Conservation (phyloP, 148 eudicot species). For the Dianthus caryophyllus region DNA sequence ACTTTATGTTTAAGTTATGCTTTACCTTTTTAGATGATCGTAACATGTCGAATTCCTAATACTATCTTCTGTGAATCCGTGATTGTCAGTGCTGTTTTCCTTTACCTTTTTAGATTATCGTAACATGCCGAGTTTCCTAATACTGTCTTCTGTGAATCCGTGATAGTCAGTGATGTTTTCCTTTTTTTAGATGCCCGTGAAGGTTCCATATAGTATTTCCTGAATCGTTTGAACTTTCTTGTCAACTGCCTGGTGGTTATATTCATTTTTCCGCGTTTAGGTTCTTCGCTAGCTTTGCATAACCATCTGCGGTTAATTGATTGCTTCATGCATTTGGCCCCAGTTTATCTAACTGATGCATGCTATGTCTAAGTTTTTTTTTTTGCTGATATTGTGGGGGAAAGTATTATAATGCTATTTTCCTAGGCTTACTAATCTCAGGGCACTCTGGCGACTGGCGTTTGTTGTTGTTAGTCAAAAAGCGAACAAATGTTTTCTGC, state of each 20-base stretch:
- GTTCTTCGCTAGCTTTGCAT: neutral
- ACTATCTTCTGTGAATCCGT: neutral
- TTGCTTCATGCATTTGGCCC: neutral
- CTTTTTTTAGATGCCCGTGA: neutral
- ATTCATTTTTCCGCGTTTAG: neutral
- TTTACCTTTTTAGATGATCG: constrained; percentile 13
- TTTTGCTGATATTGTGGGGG: too few species aligned
- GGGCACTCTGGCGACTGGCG: too few species aligned
- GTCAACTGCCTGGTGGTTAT: neutral
- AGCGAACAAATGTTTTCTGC: too few species aligned
- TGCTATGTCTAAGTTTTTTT: too few species aligned
- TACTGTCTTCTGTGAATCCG: neutral
- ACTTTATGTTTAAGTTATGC: constrained; percentile 9
- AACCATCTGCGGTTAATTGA: neutral
- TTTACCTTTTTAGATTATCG: constrained; percentile 1
- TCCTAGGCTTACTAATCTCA: too few species aligned
- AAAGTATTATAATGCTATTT: too few species aligned
- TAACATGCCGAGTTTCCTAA: constrained; percentile 1
- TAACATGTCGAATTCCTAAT: constrained; percentile 1
- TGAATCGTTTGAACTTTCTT: constrained; percentile 4
- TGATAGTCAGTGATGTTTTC: constrained; percentile 6
- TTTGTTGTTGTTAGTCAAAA: too few species aligned
- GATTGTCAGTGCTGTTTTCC: constrained; percentile 6
- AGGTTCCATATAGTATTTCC: constrained; percentile 16
- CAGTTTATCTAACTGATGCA: neutral